A percentile compares a stretch with the other conserved stretches of the same genome.
phyloP scores from a whole-genome alignment of 2,329 filamentous ascomycete species.

The Fusarium sp. region DNA sequence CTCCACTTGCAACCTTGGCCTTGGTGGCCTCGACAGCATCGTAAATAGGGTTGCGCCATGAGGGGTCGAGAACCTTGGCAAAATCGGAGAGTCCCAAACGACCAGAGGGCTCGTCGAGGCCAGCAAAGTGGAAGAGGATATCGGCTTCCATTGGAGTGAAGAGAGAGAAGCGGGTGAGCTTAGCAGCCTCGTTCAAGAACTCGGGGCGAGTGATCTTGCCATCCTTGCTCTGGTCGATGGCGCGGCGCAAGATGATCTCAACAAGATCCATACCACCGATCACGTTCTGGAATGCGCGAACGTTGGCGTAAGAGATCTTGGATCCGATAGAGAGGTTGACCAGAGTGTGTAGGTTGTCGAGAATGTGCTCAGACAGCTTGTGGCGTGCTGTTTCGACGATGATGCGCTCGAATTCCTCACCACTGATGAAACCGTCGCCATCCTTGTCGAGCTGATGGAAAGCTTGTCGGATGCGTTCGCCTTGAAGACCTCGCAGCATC shows the following conservation, averaged over 20 bases:
- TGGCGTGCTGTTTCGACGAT: conserved; percentile 92
- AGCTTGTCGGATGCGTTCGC: conserved; percentile 94
- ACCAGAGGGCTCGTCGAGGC: conserved; percentile 88
- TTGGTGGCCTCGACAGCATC: conserved; percentile 63
- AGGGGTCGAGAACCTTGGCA: conserved; percentile 92
- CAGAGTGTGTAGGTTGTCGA: conserved; percentile 89
- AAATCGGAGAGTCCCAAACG: conserved; percentile 87
- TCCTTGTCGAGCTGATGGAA: conserved; percentile 94
- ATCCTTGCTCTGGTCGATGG: conserved; percentile 83
- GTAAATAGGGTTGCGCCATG: conserved; percentile 78
- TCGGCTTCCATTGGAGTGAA: conserved; percentile 99
- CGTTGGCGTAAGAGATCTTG: conserved; percentile 98
- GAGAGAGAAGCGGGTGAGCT: conserved; percentile 90
- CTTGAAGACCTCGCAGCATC: conserved; percentile 95
- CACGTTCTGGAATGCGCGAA: conserved; percentile 97
- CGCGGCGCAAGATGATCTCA: conserved; percentile 90
- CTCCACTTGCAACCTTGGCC: conserved; percentile 43
- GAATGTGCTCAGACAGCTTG: conserved; percentile 96
- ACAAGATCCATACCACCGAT: conserved; percentile 98
- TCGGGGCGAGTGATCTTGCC: conserved; percentile 94
- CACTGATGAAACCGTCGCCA: conserved; percentile 93
- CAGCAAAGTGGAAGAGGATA: conserved; percentile 98
- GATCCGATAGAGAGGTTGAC: conserved; percentile 93
- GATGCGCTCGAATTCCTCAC: conserved; percentile 96
- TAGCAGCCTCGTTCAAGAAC: conserved; percentile 93